Evolutionary conservation across 768 basidiomycete genomes (phyloP).

Genomic region (Floccularia luteovirens): DNA sequence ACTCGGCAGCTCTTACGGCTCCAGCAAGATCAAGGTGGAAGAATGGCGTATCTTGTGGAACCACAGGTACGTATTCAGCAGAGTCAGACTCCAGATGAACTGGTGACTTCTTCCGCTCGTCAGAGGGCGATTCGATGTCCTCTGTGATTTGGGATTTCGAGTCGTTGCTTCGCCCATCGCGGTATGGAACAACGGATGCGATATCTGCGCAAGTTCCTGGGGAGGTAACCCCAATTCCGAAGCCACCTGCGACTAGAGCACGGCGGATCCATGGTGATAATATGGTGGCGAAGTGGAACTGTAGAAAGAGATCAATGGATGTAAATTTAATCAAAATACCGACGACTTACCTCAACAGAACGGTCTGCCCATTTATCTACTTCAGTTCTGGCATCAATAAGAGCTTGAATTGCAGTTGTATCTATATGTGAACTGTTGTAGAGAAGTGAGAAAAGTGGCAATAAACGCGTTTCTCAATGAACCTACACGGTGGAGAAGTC

Average conservation of each 20-base stretch:
- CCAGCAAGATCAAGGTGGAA: conserved; percentile 85
- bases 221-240: conserved; percentile 60
- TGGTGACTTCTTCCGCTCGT: conserved; percentile 26
- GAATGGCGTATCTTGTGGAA: conserved; percentile 60
- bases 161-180: conserved; percentile 26
- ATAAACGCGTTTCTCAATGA: neutral
- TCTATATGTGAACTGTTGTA: conserved; percentile 71
- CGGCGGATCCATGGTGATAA: conserved; percentile 93
- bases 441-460: conserved; percentile 1
- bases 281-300: conserved; percentile 94
- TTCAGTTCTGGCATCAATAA: conserved; percentile 82
- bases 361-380: conserved; percentile 85
- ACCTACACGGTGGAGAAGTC: conserved; percentile 83
- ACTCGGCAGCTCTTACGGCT: conserved; percentile 67
- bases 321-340: neutral
- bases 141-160: conserved; percentile 12
- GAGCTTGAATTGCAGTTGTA: conserved; percentile 83
- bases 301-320: conserved; percentile 3
- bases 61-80: conserved; percentile 28
- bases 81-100: conserved; percentile 6
- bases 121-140: conserved; percentile 20
- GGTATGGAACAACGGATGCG: conserved; percentile 69
- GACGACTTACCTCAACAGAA: conserved; percentile 52
- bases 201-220: conserved; percentile 48
- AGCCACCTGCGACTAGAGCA: conserved; percentile 83